Evolutionary conservation across 495 filamentous ascomycete genomes (phyloP).

Genomic region (Lepidopterella palustris): DNA sequence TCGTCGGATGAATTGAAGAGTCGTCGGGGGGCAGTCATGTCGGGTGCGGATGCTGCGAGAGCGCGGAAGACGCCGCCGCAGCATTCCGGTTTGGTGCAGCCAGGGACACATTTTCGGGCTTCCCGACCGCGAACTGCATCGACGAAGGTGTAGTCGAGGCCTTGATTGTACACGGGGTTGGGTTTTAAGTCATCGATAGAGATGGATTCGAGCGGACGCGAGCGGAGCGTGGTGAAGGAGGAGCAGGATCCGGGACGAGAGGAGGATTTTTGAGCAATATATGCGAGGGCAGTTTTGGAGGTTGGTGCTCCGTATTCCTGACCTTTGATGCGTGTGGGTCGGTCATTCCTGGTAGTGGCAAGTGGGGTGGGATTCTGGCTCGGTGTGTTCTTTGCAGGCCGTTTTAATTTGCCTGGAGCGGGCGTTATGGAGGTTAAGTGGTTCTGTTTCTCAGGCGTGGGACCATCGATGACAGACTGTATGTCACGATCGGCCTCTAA

Average conservation of each 20-base stretch:
- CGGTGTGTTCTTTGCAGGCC: background rate
- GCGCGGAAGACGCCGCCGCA: conserved; percentile 68
- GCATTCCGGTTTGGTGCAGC: conserved; percentile 69
- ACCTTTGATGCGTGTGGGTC: background rate
- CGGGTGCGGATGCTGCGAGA: conserved; percentile 41
- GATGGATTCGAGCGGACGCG: conserved; percentile 21
- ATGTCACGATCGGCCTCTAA: conserved; percentile 6
- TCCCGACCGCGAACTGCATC: conserved; percentile 69
- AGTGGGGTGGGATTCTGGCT: background rate
- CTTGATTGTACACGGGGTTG: conserved; percentile 68
- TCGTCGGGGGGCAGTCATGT: conserved; percentile 7
- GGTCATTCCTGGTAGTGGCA: background rate
- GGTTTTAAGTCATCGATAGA: conserved; percentile 66
- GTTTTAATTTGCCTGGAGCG: background rate
- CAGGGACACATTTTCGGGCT: conserved; percentile 67
- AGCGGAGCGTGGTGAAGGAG: conserved; percentile 19
- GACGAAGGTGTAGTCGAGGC: conserved; percentile 64
- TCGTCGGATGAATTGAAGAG: conserved; percentile 24
- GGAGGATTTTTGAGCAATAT: background rate
- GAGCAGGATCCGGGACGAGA: background rate
- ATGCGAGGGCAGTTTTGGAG: background rate
- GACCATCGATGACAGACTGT: conserved; percentile 11
- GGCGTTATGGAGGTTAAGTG: conserved; percentile 2
- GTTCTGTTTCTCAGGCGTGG: conserved; percentile 1
- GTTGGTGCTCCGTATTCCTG: background rate